phyloP scores from a whole-genome alignment of 176 grass and related monocot species.

The Otatea glauca region DNA sequence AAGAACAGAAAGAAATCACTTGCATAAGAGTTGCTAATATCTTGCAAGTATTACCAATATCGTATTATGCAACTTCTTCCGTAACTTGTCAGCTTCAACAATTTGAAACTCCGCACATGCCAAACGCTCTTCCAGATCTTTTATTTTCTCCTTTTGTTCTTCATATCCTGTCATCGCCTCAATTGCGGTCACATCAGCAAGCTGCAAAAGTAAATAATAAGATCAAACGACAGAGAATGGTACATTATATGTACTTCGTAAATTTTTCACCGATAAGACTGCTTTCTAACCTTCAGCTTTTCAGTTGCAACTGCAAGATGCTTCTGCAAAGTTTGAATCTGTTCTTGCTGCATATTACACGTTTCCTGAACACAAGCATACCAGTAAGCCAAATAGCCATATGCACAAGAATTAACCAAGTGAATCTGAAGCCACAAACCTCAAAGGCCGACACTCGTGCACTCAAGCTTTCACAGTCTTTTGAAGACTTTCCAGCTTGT shows the following conservation, averaged over 20 bases:
- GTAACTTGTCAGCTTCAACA: constrained; percentile 75
- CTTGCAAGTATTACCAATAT: constrained; percentile 67
- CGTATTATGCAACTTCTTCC: constrained; percentile 92
- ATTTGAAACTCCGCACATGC: constrained; percentile 79
- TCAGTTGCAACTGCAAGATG: constrained; percentile 64
- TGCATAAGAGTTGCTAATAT: background rate
- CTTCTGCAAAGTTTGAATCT: constrained; percentile 61
- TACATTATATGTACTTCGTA: background rate
- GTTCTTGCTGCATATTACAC: constrained; percentile 58
- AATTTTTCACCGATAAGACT: background rate
- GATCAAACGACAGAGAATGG: constrained; percentile 5
- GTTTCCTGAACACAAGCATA: constrained; percentile 52
- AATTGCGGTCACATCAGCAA: constrained; percentile 71
- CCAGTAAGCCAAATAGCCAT: background rate
- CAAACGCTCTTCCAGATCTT: constrained; percentile 73
- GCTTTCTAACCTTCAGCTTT: constrained; percentile 63
- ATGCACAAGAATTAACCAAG: background rate
- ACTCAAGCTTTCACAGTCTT: constrained; percentile 53
- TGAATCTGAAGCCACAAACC: constrained; percentile 54
- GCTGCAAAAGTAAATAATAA: constrained; percentile 50
- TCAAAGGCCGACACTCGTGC: constrained; percentile 58
- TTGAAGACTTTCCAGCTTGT: constrained; percentile 42
- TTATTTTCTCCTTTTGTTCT: constrained; percentile 67
- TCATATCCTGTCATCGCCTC: constrained; percentile 71
- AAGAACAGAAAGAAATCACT: background rate